Evolutionary conservation across 148 eudicot species (phyloP).

Genomic region (Fagopyrum homotropicum): DNA sequence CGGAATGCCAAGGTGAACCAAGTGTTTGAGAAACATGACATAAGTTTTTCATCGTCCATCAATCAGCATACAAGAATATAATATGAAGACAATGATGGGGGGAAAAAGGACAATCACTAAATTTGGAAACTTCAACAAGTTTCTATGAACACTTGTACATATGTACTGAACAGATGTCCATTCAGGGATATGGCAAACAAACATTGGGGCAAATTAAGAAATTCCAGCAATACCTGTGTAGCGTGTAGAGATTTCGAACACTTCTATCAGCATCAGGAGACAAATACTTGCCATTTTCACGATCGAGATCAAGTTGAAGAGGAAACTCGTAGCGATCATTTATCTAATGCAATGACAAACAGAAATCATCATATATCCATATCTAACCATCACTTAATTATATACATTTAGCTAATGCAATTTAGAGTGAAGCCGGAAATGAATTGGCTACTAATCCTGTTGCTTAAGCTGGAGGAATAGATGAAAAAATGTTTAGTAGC

Average conservation of each 20-base stretch:
- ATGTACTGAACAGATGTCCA: neutral
- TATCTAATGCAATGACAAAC: slow-evolving; percentile 39
- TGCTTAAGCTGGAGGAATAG: neutral
- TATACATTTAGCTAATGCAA: neutral
- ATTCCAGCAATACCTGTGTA: slow-evolving; percentile 62
- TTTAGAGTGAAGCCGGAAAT: neutral
- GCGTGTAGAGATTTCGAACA: slow-evolving; percentile 78
- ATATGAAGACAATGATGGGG: neutral
- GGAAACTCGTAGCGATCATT: slow-evolving; percentile 98
- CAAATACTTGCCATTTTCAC: slow-evolving; percentile 78
- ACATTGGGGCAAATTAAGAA: neutral
- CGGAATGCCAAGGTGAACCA: neutral
- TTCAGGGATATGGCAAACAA: neutral
- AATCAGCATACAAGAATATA: neutral
- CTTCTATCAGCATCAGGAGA: slow-evolving; percentile 89
- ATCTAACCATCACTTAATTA: neutral
- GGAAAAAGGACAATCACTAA: neutral
- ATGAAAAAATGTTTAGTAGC: slow-evolving; percentile 5
- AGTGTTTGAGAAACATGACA: neutral
- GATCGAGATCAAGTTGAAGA: slow-evolving; percentile 87
- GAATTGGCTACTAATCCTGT: neutral
- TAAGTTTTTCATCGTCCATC: neutral
- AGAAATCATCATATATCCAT: neutral
- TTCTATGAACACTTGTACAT: neutral
- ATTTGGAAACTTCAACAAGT: neutral